Evolutionary conservation across 805 yeast genomes (phyloP).

Genomic region (Cyberlindnera maritima): DNA sequence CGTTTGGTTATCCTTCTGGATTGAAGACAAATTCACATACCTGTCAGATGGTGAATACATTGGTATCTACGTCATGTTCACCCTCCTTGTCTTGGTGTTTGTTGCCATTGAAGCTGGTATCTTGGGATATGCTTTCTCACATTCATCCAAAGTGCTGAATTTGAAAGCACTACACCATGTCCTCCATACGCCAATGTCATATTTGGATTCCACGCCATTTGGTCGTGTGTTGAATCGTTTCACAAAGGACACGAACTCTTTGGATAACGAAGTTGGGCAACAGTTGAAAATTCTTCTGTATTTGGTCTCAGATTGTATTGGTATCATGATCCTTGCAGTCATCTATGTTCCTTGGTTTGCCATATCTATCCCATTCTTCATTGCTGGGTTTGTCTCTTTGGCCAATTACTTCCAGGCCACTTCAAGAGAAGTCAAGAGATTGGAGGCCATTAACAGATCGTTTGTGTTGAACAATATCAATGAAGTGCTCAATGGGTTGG

Average conservation of each 20-base stretch:
- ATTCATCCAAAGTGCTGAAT: slow-evolving; percentile 27
- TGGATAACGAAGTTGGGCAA: slow-evolving; percentile 72
- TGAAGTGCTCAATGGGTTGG: slow-evolving; percentile 63
- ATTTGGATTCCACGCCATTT: slow-evolving; percentile 72
- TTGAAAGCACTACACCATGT: slow-evolving; percentile 52
- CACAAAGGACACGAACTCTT: slow-evolving; percentile 73
- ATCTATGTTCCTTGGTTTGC: slow-evolving; percentile 76
- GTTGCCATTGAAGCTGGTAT: slow-evolving; percentile 31
- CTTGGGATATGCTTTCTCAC: slow-evolving; percentile 11
- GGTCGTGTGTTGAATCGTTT: slow-evolving; percentile 30
- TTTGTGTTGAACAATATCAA: slow-evolving; percentile 66
- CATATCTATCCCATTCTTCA: slow-evolving; percentile 53
- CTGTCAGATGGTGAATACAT: slow-evolving; percentile 54
- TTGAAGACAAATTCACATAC: slow-evolving; percentile 46
- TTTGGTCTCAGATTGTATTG: slow-evolving; percentile 41
- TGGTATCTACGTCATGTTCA: slow-evolving; percentile 58
- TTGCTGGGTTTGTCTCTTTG: slow-evolving; percentile 39
- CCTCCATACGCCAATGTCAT: slow-evolving; percentile 73
- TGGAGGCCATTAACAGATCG: slow-evolving; percentile 70
- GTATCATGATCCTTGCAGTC: slow-evolving; percentile 61
- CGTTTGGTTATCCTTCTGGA: slow-evolving; percentile 80
- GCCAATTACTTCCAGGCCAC: slow-evolving; percentile 63
- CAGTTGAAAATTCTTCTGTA: slow-evolving; percentile 55
- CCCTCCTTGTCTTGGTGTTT: slow-evolving; percentile 40
- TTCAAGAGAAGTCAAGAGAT: slow-evolving; percentile 70